phyloP scores from a whole-genome alignment of 2,329 filamentous ascomycete species.

The Trichoderma koningiopsis region DNA sequence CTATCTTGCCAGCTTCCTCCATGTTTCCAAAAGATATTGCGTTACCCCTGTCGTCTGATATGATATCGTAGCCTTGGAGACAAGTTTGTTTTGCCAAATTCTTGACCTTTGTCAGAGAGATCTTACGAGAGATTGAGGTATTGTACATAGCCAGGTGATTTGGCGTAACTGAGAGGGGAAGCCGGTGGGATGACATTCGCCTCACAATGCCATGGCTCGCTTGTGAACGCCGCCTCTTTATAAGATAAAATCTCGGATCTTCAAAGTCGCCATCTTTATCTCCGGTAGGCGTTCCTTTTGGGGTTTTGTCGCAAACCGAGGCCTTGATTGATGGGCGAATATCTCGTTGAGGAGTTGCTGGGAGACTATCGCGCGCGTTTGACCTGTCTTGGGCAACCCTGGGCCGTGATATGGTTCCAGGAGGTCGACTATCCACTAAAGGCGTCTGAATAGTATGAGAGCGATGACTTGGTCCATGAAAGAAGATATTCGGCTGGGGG shows the following conservation, averaged over 20 bases:
- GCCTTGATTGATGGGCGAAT: not conserved
- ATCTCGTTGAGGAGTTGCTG: not conserved
- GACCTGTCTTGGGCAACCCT: not conserved
- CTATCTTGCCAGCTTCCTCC: constrained; percentile 32
- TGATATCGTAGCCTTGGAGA: not conserved
- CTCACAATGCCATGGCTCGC: constrained; percentile 29
- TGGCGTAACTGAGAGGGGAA: constrained; percentile 36
- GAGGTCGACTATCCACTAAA: constrained; percentile 21
- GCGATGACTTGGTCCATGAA: not conserved
- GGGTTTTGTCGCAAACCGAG: not conserved
- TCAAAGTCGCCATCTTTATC: not conserved
- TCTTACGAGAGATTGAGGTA: constrained; percentile 23
- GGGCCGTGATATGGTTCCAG: not conserved
- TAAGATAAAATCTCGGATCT: constrained; percentile 31
- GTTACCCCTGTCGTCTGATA: constrained; percentile 9
- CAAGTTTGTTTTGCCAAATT: not conserved
- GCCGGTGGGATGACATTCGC: constrained; percentile 30
- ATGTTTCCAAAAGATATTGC: constrained; percentile 32
- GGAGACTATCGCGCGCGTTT: not conserved
- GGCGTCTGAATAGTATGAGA: constrained; percentile 19
- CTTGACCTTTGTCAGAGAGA: not conserved
- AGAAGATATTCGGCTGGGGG: not conserved
- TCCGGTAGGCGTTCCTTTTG: not conserved
- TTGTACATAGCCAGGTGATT: constrained; percentile 27
- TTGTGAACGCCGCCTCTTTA: constrained; percentile 29